A percentile compares a stretch with the other conserved stretches of the same genome.
Conservation (phyloP, 768 basidiomycete genomes). For the Pleurotus platypus region DNA sequence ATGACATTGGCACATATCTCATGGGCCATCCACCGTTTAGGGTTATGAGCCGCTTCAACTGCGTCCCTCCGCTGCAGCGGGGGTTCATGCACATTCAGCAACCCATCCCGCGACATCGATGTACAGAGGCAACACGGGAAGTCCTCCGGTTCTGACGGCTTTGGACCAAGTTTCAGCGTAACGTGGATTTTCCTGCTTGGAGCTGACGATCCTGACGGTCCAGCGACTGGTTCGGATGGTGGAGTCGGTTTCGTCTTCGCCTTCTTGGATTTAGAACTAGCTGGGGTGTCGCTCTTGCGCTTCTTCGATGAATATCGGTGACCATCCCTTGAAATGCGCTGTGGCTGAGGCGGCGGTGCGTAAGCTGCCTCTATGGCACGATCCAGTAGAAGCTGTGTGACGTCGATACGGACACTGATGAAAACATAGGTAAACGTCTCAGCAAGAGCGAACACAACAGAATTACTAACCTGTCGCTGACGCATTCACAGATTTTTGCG, state of each 20-base stretch:
- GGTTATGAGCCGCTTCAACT: slow-evolving; percentile 40
- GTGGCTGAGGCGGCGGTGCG: slow-evolving; percentile 11
- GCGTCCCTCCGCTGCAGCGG: slow-evolving; percentile 54
- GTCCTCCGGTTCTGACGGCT: slow-evolving; percentile 47
- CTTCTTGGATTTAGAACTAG: slow-evolving; percentile 44
- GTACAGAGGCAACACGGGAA: slow-evolving; percentile 73
- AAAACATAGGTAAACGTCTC: neutral
- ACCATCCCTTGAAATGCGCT: slow-evolving; percentile 18
- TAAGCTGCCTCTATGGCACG: slow-evolving; percentile 45
- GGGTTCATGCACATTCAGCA: slow-evolving; percentile 67
- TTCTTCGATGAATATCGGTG: slow-evolving; percentile 42
- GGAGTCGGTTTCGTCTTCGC: slow-evolving; percentile 35
- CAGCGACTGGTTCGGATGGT: slow-evolving; percentile 17
- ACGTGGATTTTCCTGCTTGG: slow-evolving; percentile 42
- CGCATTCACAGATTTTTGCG: slow-evolving; percentile 73
- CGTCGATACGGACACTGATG: slow-evolving; percentile 85
- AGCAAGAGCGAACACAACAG: neutral
- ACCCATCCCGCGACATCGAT: slow-evolving; percentile 45
- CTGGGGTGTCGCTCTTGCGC: slow-evolving; percentile 30
- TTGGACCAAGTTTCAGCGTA: slow-evolving; percentile 66
- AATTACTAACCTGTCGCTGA: slow-evolving; percentile 61
- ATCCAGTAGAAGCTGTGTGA: slow-evolving; percentile 78
- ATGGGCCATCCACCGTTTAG: slow-evolving; percentile 71
- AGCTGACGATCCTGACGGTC: slow-evolving; percentile 1
- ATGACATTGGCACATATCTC: slow-evolving; percentile 75